Evolutionary conservation across 345 rosid species (phyloP).

Genomic region (Pelargonium nanum): DNA sequence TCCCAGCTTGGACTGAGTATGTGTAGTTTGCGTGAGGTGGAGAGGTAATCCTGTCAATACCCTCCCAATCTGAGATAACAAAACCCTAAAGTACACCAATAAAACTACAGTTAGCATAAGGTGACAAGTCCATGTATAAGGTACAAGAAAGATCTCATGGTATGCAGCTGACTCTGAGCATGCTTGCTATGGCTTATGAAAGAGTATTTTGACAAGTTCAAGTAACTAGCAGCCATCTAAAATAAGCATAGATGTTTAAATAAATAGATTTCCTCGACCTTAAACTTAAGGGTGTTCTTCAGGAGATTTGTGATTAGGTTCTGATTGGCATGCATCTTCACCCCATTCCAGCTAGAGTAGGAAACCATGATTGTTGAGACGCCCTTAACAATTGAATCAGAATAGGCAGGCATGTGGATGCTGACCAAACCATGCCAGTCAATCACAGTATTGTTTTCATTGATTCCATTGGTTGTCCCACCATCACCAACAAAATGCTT

Average conservation of each 20-base stretch:
- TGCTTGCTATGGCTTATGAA: too few species aligned
- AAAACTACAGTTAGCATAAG: conserved; percentile 10
- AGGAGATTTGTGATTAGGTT: conserved; percentile 68
- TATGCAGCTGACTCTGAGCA: neutral
- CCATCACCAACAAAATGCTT: conserved; percentile 98
- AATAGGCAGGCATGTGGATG: conserved; percentile 76
- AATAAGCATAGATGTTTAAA: neutral
- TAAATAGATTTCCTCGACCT: conserved; percentile 26
- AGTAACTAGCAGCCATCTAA: too few species aligned
- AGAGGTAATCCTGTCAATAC: conserved; percentile 73
- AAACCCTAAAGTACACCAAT: too few species aligned
- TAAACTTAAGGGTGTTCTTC: conserved; percentile 67
- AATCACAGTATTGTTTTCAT: conserved; percentile 66
- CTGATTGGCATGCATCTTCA: conserved; percentile 84
- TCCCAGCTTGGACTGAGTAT: conserved; percentile 61
- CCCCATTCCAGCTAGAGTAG: conserved; percentile 92
- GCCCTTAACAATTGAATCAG: conserved; percentile 67
- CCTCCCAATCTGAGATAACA: conserved; percentile 94
- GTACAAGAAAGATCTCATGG: neutral
- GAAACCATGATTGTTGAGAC: conserved; percentile 91
- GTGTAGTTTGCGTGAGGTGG: conserved; percentile 70
- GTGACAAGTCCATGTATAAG: conserved; percentile 9
- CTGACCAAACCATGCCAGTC: conserved; percentile 64
- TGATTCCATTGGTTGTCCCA: conserved; percentile 78
- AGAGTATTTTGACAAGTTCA: too few species aligned